A percentile compares a stretch with the other conserved stretches of the same genome.
These are phyloP conservation scores for Quambalaria eucalypti DNA, from an alignment of 1,284 basidiomycete species.

Conservation along the genomic window DNA sequence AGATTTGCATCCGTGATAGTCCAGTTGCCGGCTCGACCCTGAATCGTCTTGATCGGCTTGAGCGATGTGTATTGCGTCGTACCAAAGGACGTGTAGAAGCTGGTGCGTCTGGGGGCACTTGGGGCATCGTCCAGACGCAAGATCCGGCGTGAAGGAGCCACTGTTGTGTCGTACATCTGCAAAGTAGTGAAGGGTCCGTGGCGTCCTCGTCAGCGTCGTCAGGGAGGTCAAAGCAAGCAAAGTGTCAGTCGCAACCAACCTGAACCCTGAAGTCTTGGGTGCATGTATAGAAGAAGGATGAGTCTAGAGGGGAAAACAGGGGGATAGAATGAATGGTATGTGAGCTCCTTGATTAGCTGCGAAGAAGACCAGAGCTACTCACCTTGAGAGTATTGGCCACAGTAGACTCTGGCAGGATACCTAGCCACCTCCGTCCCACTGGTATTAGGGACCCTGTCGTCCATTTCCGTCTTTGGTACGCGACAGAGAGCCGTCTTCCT, in stretches of 20 bases:
- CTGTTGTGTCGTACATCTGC: conserved; percentile 73
- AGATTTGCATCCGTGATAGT: conserved; percentile 67
- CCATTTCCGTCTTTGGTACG: conserved; percentile 9
- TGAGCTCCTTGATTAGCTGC: background rate
- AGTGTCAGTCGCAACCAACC: conserved; percentile 9
- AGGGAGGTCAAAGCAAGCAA: background rate
- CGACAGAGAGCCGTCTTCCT: conserved; percentile 2
- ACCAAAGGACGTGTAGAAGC: background rate
- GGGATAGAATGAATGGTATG: background rate
- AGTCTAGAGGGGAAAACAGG: too few species aligned
- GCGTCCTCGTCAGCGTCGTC: too few species aligned
- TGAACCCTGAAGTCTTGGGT: conserved; percentile 64
- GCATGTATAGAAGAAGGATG: conserved; percentile 49
- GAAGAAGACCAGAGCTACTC: background rate
- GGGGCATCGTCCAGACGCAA: background rate
- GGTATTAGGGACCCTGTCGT: conserved; percentile 65
- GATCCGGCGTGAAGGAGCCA: conserved; percentile 4
- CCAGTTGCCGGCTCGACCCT: conserved; percentile 35
- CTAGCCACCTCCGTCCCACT: conserved; percentile 75
- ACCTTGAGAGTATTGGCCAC: conserved; percentile 78
- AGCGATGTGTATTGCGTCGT: conserved; percentile 26
- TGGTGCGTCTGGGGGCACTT: background rate
- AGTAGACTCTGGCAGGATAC: conserved; percentile 75
- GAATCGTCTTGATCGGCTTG: conserved; percentile 39
- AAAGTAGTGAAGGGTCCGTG: too few species aligned